Evolutionary conservation across 495 filamentous ascomycete genomes (phyloP).

Genomic region (Xylaria curta): DNA sequence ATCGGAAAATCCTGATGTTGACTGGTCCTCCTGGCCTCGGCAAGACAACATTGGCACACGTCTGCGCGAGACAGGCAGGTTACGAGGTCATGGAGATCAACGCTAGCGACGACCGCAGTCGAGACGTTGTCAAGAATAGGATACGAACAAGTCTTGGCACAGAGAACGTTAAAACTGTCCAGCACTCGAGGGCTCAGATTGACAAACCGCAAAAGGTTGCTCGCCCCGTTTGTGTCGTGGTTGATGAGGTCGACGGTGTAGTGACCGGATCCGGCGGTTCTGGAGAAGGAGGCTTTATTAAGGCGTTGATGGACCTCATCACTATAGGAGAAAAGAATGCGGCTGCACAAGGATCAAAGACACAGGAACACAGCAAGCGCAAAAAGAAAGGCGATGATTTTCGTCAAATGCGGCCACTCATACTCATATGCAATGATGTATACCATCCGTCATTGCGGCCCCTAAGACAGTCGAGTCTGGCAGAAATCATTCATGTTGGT

Average conservation of each 20-base stretch:
- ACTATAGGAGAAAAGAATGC: slow-evolving; percentile 83
- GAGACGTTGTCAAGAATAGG: slow-evolving; percentile 82
- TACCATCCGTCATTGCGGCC: slow-evolving; percentile 89
- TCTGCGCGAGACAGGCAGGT: slow-evolving; percentile 91
- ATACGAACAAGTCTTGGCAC: slow-evolving; percentile 89
- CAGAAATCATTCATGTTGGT: slow-evolving; percentile 91
- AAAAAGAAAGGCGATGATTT: slow-evolving; percentile 81
- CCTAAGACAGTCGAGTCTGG: slow-evolving; percentile 77
- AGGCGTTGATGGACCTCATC: slow-evolving; percentile 89
- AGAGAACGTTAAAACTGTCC: slow-evolving; percentile 86
- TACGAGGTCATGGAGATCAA: slow-evolving; percentile 95
- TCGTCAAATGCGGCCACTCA: slow-evolving; percentile 81
- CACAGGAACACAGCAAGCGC: slow-evolving; percentile 43
- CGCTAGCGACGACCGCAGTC: slow-evolving; percentile 79
- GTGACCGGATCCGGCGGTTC: slow-evolving; percentile 74
- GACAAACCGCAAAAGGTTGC: slow-evolving; percentile 74
- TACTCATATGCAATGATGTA: slow-evolving; percentile 97
- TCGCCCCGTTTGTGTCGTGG: slow-evolving; percentile 87
- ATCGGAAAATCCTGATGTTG: slow-evolving; percentile 86
- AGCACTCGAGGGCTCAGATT: slow-evolving; percentile 61
- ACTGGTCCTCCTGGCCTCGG: slow-evolving; percentile 92
- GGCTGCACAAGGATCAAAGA: slow-evolving; percentile 46
- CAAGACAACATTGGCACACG: slow-evolving; percentile 95
- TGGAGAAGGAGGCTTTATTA: slow-evolving; percentile 87
- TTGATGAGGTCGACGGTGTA: slow-evolving; percentile 96